phyloP scores from a whole-genome alignment of 2,329 filamentous ascomycete species.

The Microsporum ferrugineum region DNA sequence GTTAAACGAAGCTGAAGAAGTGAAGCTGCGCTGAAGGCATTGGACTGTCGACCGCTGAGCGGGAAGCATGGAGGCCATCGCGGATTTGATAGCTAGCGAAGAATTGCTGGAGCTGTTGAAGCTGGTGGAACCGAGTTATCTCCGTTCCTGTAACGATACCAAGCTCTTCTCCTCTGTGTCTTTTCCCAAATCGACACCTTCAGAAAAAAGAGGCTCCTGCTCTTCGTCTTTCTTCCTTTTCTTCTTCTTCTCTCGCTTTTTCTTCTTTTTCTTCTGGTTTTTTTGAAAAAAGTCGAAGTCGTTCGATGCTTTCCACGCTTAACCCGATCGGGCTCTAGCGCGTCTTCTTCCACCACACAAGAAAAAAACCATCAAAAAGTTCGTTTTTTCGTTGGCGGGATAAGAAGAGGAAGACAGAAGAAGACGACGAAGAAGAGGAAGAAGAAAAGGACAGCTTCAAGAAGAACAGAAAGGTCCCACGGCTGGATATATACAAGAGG shows the following conservation, averaged over 20 bases:
- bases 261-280: not conserved
- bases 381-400: not conserved
- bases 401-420: not conserved
- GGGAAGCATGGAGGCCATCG: not conserved
- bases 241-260: not conserved
- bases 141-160: not conserved
- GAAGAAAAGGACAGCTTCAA: not conserved
- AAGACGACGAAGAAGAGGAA: not conserved
- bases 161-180: not conserved
- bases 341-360: conserved; percentile 2
- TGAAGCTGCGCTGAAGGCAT: not conserved
- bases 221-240: not conserved
- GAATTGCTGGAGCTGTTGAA: not conserved
- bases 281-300: not conserved
- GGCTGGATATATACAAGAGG: not conserved
- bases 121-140: not conserved
- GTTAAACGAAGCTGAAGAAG: not conserved
- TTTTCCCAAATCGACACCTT: not conserved
- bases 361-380: not conserved
- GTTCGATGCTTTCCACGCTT: conserved; percentile 3
- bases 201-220: not conserved
- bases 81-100: not conserved
- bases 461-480: not conserved
- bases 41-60: not conserved
- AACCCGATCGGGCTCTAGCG: conserved; percentile 7